Percentiles rank a stretch among this genome's conserved stretches.
Evolutionary conservation across 768 basidiomycete genomes (phyloP).

Genomic region (Coprinopsis cinerea): DNA sequence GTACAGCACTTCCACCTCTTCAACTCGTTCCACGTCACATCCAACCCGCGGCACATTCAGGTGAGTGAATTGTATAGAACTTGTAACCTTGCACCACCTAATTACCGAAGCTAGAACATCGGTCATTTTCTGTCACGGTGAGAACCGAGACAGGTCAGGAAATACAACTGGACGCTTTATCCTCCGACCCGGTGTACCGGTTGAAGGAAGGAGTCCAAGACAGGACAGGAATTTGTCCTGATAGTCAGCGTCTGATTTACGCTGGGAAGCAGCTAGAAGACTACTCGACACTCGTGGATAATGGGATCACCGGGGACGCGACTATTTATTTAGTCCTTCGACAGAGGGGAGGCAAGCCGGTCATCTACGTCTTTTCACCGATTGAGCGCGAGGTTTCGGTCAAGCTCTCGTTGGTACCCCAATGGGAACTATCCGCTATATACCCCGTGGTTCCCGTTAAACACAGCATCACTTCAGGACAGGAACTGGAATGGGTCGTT

Average conservation of each 20-base stretch:
- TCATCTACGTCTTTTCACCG: slow-evolving; percentile 32
- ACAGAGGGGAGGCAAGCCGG: slow-evolving; percentile 40
- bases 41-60: too few relatives aligned
- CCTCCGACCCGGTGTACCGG: slow-evolving; percentile 16
- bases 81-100: too few relatives aligned
- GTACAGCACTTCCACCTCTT: too few relatives aligned
- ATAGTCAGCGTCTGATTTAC: slow-evolving; percentile 72
- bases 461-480: slow-evolving; percentile 11
- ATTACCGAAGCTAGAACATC: too few relatives aligned
- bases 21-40: too few relatives aligned
- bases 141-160: too few relatives aligned
- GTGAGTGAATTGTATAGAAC: too few relatives aligned
- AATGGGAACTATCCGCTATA: slow-evolving; percentile 29
- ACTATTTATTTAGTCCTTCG: slow-evolving; percentile 62
- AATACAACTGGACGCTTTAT: too few relatives aligned
- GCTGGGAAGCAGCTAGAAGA: slow-evolving; percentile 78
- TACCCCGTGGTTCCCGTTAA: slow-evolving; percentile 28
- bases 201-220: slow-evolving; percentile 22
- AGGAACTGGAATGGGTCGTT: slow-evolving; percentile 28
- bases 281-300: slow-evolving; percentile 58
- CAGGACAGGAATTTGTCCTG: slow-evolving; percentile 45
- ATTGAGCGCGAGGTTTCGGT: slow-evolving; percentile 21
- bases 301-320: slow-evolving; percentile 71
- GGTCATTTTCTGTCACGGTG: too few relatives aligned
- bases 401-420: slow-evolving; percentile 23